A percentile compares a stretch with the other conserved stretches of the same genome.
Evolutionary conservation across 345 rosid species (phyloP).

Genomic region (Arabis alpina): DNA sequence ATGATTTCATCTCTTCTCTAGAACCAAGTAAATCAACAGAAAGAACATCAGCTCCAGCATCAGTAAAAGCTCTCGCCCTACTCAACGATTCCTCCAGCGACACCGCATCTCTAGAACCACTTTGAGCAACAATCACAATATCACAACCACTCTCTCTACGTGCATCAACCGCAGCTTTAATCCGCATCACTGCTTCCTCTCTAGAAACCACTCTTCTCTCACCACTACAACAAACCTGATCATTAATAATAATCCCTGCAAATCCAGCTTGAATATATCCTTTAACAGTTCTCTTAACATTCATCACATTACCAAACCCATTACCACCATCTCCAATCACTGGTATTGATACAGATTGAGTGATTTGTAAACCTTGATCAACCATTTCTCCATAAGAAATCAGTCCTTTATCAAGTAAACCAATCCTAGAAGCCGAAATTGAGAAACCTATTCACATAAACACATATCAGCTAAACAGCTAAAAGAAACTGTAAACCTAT

Average conservation of each 20-base stretch:
- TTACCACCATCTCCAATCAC: constrained; percentile 89
- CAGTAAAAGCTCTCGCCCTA: constrained; percentile 91
- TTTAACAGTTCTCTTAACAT: constrained; percentile 82
- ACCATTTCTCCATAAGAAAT: constrained; percentile 91
- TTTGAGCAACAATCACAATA: constrained; percentile 83
- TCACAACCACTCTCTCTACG: constrained; percentile 75
- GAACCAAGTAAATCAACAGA: constrained; percentile 77
- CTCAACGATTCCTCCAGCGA: constrained; percentile 80
- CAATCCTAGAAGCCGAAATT: constrained; percentile 79
- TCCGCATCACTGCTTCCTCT: constrained; percentile 81
- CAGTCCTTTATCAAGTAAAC: constrained; percentile 70
- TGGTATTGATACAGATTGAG: constrained; percentile 74
- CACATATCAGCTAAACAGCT: constrained; percentile 14
- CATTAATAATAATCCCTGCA: constrained; percentile 86
- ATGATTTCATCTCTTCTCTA: constrained; percentile 92
- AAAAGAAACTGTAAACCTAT: constrained; percentile 15
- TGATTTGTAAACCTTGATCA: constrained; percentile 82
- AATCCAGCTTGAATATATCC: constrained; percentile 86
- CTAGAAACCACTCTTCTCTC: constrained; percentile 82
- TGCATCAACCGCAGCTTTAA: constrained; percentile 90
- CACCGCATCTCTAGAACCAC: constrained; percentile 81
- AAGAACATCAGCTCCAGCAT: constrained; percentile 94
- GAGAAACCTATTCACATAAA: constrained; percentile 66
- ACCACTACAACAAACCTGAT: constrained; percentile 71
- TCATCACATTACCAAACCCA: constrained; percentile 86